Evolutionary conservation across 2,329 filamentous ascomycete genomes (phyloP), one percentile per base, ranked within the genome.

Genomic region (Pestalotiopsis sp.): DNA sequence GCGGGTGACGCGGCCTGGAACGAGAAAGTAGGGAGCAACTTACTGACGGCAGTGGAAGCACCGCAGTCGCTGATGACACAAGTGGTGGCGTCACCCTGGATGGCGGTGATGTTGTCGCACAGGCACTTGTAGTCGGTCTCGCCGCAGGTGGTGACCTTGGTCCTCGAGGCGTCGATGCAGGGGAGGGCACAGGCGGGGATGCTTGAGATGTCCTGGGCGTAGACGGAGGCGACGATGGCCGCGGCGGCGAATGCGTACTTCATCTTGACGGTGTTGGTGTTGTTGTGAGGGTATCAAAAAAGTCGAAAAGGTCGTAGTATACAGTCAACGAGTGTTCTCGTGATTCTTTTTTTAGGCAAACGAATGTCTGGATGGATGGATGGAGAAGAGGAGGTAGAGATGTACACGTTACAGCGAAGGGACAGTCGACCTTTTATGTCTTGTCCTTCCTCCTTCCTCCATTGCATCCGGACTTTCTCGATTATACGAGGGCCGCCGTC

Each of bases 51-150:
- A n/a, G 56, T 57, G 0, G 69, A 66, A 31, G 70, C 67, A 65
- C 72, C 75, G 38, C 75, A 76, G 27, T 67, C 59, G 6, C 60
- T 27, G 39, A 75, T 27, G 60, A 76, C 73, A 45, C 75, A 75
- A 65, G 20, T 58, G 62, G 71, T 74, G 25, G 71, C 72, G 20
- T 69, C 70, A 5, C 66, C 14, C 12, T 71, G 71, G 27, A 76
- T 49, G 39, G 68, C 45, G 60, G 69, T 59, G 36, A 72, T 66
- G 62, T 73, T 70, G 64, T 71, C 69, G 74, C 75, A 76, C 65
- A 76, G 72, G 66, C 75, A 76, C 66, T 66, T 66, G 67, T 74
- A 75, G 69, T 76, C 75, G 25, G 68, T 59, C 1, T 52, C 67
- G 9, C 57, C 27, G 49, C 75, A 76, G 41, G 56, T 67, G 45